phyloP scores from a whole-genome alignment of 129 eudicot species.

The Lonicera japonica region DNA sequence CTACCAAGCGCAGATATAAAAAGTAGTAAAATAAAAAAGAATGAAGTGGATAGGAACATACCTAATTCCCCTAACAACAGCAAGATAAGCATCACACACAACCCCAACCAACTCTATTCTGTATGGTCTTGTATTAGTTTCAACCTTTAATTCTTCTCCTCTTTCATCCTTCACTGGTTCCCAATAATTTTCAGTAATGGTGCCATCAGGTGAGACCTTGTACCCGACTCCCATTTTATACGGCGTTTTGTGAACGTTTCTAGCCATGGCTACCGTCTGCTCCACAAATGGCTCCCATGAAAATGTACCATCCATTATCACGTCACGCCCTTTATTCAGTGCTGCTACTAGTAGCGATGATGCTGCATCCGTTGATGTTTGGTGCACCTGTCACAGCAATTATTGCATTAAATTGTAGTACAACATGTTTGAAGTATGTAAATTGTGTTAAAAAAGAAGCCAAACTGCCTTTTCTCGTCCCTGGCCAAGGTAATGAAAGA shows the following conservation, averaged over 20 bases:
- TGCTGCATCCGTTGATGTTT: slow-evolving; percentile 84
- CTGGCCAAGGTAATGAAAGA: no score
- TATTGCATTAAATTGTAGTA: not conserved
- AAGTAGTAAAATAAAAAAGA: no score
- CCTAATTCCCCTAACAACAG: slow-evolving; percentile 96
- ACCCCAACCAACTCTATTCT: slow-evolving; percentile 94
- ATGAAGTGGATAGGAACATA: slow-evolving; percentile 14
- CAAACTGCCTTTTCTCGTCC: no score
- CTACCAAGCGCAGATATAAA: no score
- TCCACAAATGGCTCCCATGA: slow-evolving; percentile 91
- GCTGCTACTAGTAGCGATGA: slow-evolving; percentile 87
- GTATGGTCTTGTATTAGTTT: slow-evolving; percentile 44
- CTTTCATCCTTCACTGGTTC: no score
- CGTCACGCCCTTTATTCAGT: slow-evolving; percentile 87
- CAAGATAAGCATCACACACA: slow-evolving; percentile 84
- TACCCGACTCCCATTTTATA: slow-evolving; percentile 94
- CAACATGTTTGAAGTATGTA: not conserved
- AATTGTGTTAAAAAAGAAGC: no score
- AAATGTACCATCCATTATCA: slow-evolving; percentile 94
- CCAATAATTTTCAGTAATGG: slow-evolving; percentile 68
- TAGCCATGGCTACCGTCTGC: slow-evolving; percentile 86
- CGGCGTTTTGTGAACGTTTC: slow-evolving; percentile 66
- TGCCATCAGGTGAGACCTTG: slow-evolving; percentile 64
- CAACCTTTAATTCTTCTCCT: slow-evolving; percentile 28
- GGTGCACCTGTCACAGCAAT: slow-evolving; percentile 57